These are phyloP conservation scores for Polymyxa betae DNA, from an alignment of 208 protist species.

Conservation along the genomic window DNA sequence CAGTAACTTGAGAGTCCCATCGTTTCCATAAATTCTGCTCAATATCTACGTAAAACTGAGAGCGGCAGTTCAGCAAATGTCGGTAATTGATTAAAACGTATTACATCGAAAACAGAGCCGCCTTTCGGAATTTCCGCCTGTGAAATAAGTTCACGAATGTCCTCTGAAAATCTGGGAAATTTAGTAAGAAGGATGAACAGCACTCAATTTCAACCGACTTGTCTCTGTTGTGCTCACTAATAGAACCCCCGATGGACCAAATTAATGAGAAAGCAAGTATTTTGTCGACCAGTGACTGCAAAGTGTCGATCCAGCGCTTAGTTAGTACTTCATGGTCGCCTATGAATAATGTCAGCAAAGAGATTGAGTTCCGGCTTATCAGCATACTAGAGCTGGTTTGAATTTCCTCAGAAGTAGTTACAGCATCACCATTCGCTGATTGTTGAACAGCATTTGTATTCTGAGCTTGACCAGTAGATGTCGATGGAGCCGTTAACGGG, in stretches of 20 bases:
- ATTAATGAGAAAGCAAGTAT: slow-evolving; percentile 91
- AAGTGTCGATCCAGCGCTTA: slow-evolving; percentile 70
- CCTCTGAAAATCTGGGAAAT: slow-evolving; percentile 1
- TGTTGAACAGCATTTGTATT: too few species aligned
- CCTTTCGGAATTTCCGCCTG: slow-evolving; percentile 24
- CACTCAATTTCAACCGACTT: slow-evolving; percentile 76
- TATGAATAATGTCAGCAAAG: too few species aligned
- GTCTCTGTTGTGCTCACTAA: slow-evolving; percentile 81
- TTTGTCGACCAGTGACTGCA: slow-evolving; percentile 83
- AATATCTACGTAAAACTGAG: slow-evolving; percentile 76
- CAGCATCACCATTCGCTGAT: too few species aligned
- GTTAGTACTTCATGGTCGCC: too few species aligned
- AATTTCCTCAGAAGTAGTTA: too few species aligned
- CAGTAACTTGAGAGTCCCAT: slow-evolving; percentile 76
- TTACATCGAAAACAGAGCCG: slow-evolving; percentile 54
- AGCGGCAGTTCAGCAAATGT: neutral
- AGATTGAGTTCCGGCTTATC: too few species aligned
- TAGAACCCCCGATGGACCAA: slow-evolving; percentile 92
- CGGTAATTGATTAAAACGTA: neutral
- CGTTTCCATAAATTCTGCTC: slow-evolving; percentile 61
- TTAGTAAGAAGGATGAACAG: neutral
- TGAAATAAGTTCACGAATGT: slow-evolving; percentile 3
- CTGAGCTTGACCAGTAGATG: too few species aligned
- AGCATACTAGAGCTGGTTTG: too few species aligned
- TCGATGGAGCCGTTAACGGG: too few species aligned